A percentile compares a stretch with the other conserved stretches of the same genome.
Evolutionary conservation across 306 rosid species (phyloP).

Genomic region (Medicago lupulina): DNA sequence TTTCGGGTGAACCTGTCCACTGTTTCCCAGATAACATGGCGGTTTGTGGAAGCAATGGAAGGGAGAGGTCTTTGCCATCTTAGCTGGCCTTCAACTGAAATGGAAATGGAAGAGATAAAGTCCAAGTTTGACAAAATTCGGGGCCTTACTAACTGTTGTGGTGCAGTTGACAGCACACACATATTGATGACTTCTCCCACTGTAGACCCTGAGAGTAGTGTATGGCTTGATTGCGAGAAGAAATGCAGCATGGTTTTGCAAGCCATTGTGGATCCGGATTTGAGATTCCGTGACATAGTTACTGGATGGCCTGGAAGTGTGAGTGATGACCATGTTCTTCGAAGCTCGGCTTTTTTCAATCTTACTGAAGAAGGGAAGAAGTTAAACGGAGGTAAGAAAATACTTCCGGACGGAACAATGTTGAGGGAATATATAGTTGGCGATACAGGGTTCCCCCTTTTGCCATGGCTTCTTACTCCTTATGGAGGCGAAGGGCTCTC

Average conservation of each 20-base stretch:
- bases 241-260: slow-evolving; percentile 92
- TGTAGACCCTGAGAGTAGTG: slow-evolving; percentile 49
- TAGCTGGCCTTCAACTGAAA: slow-evolving; percentile 75
- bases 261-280: slow-evolving; percentile 79
- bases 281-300: slow-evolving; percentile 78
- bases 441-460: slow-evolving; percentile 75
- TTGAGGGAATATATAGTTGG: slow-evolving; percentile 74
- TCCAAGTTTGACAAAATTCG: slow-evolving; percentile 66
- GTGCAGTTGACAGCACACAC: slow-evolving; percentile 83
- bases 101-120: slow-evolving; percentile 69
- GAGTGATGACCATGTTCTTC: slow-evolving; percentile 64
- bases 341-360: slow-evolving; percentile 67
- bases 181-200: slow-evolving; percentile 85
- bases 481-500: slow-evolving; percentile 63
- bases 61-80: slow-evolving; percentile 82
- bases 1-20: slow-evolving; percentile 77
- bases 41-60: slow-evolving; percentile 90
- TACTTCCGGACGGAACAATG: slow-evolving; percentile 55
- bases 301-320: slow-evolving; percentile 95
- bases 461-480: slow-evolving; percentile 91
- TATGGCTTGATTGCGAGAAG: slow-evolving; percentile 82
- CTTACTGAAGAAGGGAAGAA: slow-evolving; percentile 65
- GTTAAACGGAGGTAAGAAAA: slow-evolving; percentile 55
- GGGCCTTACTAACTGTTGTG: slow-evolving; percentile 90
- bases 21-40: slow-evolving; percentile 90